phyloP scores from a whole-genome alignment of 148 eudicot genomes.

The Chenopodium formosanum region DNA sequence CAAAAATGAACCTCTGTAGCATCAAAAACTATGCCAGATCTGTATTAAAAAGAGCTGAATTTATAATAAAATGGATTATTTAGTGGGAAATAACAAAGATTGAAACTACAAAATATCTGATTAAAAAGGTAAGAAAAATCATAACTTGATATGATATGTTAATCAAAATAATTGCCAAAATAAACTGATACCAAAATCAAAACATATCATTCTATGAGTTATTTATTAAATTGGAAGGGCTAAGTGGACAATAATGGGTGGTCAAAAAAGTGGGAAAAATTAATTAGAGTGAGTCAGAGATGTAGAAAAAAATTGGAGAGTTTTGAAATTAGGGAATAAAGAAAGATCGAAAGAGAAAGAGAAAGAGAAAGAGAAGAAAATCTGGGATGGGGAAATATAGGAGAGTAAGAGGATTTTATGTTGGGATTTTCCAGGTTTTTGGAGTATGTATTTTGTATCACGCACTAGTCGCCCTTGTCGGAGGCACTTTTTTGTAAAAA shows the following conservation, averaged over 20 bases:
- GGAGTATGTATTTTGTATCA: not conserved
- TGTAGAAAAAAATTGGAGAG: not conserved
- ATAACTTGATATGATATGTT: not conserved
- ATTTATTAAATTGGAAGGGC: not conserved
- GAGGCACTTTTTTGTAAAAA: no score
- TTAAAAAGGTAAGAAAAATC: not conserved
- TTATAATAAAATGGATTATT: no score
- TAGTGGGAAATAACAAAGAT: no score
- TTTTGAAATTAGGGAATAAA: not conserved
- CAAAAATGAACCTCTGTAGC: not conserved
- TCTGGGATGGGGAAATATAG: not conserved
- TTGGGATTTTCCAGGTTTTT: not conserved
- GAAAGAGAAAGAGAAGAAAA: not conserved
- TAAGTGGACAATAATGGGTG: not conserved
- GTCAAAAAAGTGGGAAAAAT: constrained; percentile 12
- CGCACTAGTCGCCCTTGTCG: not conserved
- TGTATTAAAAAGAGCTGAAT: not conserved
- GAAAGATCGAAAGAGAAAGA: not conserved
- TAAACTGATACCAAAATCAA: not conserved
- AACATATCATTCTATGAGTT: not conserved
- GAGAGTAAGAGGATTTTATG: not conserved
- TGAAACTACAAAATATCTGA: not conserved
- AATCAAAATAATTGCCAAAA: not conserved
- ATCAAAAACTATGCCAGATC: constrained; percentile 14
- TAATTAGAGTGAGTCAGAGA: not conserved